Evolutionary conservation across 129 eudicot species (phyloP).

Genomic region (Rutidosis leptorrhynchoides): DNA sequence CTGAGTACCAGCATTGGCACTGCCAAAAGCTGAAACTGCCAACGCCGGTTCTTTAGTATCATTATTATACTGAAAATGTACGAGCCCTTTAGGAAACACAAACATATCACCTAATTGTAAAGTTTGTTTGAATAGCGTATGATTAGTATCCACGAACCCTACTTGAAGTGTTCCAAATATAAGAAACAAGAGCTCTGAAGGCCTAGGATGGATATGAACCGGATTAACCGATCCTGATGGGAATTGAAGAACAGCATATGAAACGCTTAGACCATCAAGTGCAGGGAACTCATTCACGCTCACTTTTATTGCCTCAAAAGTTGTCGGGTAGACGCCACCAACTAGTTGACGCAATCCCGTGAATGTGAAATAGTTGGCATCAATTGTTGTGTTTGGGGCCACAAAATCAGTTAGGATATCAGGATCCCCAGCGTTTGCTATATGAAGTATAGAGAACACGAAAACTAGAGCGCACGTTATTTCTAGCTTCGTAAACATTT

Average conservation of each 20-base stretch:
- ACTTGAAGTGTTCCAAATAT: slow-evolving; percentile 34
- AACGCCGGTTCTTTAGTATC: slow-evolving; percentile 21
- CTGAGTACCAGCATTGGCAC: slow-evolving; percentile 38
- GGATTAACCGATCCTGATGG: slow-evolving; percentile 38
- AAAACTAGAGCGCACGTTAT: not conserved
- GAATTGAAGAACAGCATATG: slow-evolving; percentile 35
- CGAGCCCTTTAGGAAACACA: slow-evolving; percentile 47
- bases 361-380: slow-evolving; percentile 41
- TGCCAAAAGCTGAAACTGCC: slow-evolving; percentile 43
- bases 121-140: slow-evolving; percentile 33
- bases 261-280: slow-evolving; percentile 39
- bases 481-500: slow-evolving; percentile 17
- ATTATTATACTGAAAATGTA: slow-evolving; percentile 37
- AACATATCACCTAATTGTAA: slow-evolving; percentile 34
- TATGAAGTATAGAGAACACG: slow-evolving; percentile 7
- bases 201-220: slow-evolving; percentile 40
- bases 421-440: slow-evolving; percentile 31
- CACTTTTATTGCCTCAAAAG: slow-evolving; percentile 36
- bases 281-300: slow-evolving; percentile 40
- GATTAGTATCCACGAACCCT: slow-evolving; percentile 41
- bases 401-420: slow-evolving; percentile 30
- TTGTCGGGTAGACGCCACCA: slow-evolving; percentile 29
- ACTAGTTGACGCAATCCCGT: slow-evolving; percentile 30
- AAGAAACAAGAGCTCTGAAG: slow-evolving; percentile 44
- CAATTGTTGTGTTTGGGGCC: slow-evolving; percentile 19